Evolutionary conservation across 768 basidiomycete genomes (phyloP), one percentile per base, ranked within the genome.

Genomic region (Agrocybe chaxingu): DNA sequence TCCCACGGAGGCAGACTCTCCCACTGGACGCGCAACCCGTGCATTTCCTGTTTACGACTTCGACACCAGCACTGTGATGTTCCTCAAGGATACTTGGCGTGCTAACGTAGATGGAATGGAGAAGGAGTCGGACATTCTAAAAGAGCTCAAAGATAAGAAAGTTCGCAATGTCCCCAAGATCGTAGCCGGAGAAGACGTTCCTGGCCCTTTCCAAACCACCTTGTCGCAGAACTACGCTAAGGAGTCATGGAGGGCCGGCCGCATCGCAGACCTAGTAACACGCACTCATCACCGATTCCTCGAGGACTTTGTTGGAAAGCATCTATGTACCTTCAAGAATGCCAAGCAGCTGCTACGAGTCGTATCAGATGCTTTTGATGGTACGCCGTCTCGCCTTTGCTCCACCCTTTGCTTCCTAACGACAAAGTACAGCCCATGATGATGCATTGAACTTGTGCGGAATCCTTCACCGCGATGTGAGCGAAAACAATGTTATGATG

Each of bases 21-120:
- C 45, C 3, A 38, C 43, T 29, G 50, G 50, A 8, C 12, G 43
- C 11, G 43, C 30, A 3, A 51, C 50, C n/a, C 32, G 44, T 8
- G 50, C 44, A 9, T 45, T n/a, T 10, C 42, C 43, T 8, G 50
- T 51, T 7, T 51, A 16, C 8, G 46, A 53, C 35, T 2, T 41
- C 11, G 13, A 13, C 24, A n/a, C 40, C 29, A 2, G 31, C 11
- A 11, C 16, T 4, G 46, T 53, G 1, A 10, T 41, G 13, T 53
- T 48, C 32, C 38, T 53, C 40, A 53, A 53, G 34, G 51, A 53
- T 16, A 13, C 41, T 3, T 53, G 51, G 46, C 18, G 51, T 5
- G 39, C 47, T 8, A n/a, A 29, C 11, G 45, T 24, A 16, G 13
- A 34, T 7, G 32, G 31, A 3, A 13, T 48, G 40, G 38, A 47